Percentiles rank a stretch among this genome's conserved stretches.
These are phyloP conservation scores for Adansonia digitata DNA, from an alignment of 345 rosid species.

Conservation along the genomic window DNA sequence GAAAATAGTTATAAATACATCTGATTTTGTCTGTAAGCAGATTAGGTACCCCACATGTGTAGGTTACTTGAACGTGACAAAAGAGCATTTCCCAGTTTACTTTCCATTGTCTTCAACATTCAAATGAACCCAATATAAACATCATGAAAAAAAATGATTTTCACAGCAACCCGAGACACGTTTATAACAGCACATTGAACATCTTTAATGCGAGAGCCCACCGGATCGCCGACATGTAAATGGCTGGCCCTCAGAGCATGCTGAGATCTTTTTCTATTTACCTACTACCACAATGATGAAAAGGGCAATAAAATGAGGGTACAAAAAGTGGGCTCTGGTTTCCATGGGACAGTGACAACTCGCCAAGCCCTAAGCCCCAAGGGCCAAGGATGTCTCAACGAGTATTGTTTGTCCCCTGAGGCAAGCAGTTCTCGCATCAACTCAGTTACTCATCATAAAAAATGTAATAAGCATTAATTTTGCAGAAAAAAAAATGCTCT, in stretches of 20 bases:
- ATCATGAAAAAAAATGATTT: not conserved
- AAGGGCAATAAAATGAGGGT: not conserved
- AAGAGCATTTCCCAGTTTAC: not conserved
- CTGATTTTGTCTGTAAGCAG: not conserved
- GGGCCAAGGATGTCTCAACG: not conserved
- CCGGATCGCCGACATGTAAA: not conserved
- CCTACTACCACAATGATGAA: not conserved
- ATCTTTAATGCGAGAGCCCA: not conserved
- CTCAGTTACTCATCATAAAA: no score
- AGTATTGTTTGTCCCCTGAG: not conserved
- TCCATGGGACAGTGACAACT: slow-evolving; percentile 3
- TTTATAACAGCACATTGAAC: not conserved
- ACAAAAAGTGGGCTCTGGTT: not conserved
- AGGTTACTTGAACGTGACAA: not conserved
- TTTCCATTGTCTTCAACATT: not conserved
- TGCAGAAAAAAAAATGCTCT: not conserved
- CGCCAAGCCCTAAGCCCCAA: not conserved
- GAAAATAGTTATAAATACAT: no score
- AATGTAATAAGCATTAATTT: not conserved
- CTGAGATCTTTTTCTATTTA: not conserved
- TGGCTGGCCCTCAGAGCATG: not conserved
- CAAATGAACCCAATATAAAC: not conserved
- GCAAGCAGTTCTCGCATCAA: not conserved
- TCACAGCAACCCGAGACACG: not conserved
- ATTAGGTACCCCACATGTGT: not conserved